Base-by-base conservation (phyloP, 768 basidiomycete genomes). In the Leccinum rimulosum region DNA sequence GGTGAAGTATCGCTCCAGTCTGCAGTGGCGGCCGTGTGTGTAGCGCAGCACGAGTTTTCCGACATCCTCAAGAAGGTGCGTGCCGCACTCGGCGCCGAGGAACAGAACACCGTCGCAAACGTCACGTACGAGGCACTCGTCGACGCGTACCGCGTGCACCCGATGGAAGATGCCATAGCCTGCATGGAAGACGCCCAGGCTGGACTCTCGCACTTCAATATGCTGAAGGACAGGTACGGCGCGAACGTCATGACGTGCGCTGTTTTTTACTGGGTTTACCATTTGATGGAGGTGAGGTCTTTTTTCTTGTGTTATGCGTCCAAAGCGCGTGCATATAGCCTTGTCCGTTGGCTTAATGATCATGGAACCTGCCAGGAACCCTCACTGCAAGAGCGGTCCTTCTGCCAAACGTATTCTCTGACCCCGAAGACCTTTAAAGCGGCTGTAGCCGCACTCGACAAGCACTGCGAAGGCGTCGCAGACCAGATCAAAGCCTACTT, bases 201-300 rank as follows among this genome's bases (percentile, higher is more conserved):
- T 3, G 63, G 53, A 0, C 52, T 73, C 19, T 64, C 64, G 4
- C 55, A 27, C 2, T 36, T 57, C n/a, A 38, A 61, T 2, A 25
- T 66, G 28, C 25, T 73, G 10, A 68, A 54, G 52, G 55, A 64
- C 11, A 61, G 48, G 30, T 56, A 73, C 25, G 63, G 69, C n/a
- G 43, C 49, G 0, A 53, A 56, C 36, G 58, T 68, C 14, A 68
- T 78, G 25, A 73, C 65, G 48, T 77, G 74, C 48, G 76, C 75
- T 3, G 64, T 82, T 2, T 84, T 81, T 64, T 77, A 73, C 54
- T 84, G 82, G 82, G 72, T 77, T 2, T 79, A 72, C 50, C 74
- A 74, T 40, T 52, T 74, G 36, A 66, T 76, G 28, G 75, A 76
- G 65, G 81, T 81, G 40, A 43, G 55, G 0, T 49, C 8, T 2